Evolutionary conservation across 208 protist genomes (phyloP), one percentile per base, ranked within the genome.

Genomic region (Strigomonas culicis): DNA sequence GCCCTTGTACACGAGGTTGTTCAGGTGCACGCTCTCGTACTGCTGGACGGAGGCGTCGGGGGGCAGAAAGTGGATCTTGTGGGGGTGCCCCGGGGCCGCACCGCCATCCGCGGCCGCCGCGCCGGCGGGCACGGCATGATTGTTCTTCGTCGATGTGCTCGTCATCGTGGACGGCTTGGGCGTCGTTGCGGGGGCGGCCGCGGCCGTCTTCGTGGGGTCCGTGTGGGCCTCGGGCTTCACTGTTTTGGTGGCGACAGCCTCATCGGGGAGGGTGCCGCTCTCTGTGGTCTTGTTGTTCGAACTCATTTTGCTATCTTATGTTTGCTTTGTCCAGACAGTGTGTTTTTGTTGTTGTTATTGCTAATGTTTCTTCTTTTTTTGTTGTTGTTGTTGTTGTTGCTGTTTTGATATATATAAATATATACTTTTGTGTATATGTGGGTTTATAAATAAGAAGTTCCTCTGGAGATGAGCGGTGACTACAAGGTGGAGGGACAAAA

Each of bases 401-500:
- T 47, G 19, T 21, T 47, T 47, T 13, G 19, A 47, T 34, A 19
- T 46, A 11, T 34, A 19, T 59, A 41, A 28, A 32, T 13, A 43
- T 41, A 32, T 6, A 59, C 6, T 25, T 25, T 21, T 19, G 17
- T 13, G 13, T 32, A 59, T 6, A 59, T 25, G 21, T 21, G 25
- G 8, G 24, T 8, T 2, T 2, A 61, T 7, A 28, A 22, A 61
- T 3, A 24, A 36, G 32, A 50, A n/a, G 19, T 46, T 27, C 51
- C 17, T 17, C 51, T 56, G n/a, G 25, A 28, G 8, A 56, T 31
- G 22, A 41, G 4, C 13, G 36, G n/a, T n/a, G n/a, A n/a, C n/a
- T 56, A 44, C 17, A 53, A 11, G 1, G n/a, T 1, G 36, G 51
- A 59, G 21, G 30, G 32, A 61, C 36, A 70, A 63, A 69, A 47